Conservation (phyloP, 2,329 filamentous ascomycete genomes). For the Aspergillus sp. region DNA sequence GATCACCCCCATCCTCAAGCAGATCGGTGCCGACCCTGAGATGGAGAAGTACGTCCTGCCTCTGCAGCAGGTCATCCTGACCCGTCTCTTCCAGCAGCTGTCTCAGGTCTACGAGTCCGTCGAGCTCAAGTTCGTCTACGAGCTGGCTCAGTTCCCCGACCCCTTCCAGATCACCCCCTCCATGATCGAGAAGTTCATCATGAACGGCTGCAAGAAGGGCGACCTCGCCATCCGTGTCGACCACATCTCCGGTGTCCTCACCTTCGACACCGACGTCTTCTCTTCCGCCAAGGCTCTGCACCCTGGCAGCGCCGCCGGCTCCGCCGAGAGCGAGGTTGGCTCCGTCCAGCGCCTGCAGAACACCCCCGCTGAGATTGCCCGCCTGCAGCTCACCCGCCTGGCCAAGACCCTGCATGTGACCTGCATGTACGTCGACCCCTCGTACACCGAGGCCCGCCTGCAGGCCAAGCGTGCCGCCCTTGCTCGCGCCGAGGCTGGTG, state of each 20-base stretch:
- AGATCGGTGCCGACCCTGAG: constrained; percentile 91
- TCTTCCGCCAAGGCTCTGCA: constrained; percentile 92
- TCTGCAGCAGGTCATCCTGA: constrained; percentile 97
- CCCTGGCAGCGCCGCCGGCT: constrained; percentile 78
- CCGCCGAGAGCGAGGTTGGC: constrained; percentile 79
- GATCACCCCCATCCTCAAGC: constrained; percentile 90
- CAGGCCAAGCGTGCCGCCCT: constrained; percentile 79
- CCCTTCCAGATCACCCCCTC: constrained; percentile 88
- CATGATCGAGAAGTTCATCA: constrained; percentile 99
- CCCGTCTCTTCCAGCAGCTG: constrained; percentile 96
- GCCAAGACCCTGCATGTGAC: constrained; percentile 90
- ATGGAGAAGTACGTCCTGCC: constrained; percentile 97
- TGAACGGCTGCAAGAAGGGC: constrained; percentile 99
- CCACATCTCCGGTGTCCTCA: constrained; percentile 90
- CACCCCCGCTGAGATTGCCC: constrained; percentile 96
- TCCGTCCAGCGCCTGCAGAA: constrained; percentile 94
- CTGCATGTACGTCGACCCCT: constrained; percentile 92
- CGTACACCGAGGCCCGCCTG: constrained; percentile 78
- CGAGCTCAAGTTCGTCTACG: constrained; percentile 88
- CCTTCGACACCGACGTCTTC: constrained; percentile 98
- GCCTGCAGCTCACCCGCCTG: constrained; percentile 87
- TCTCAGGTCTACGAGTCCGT: constrained; percentile 99
- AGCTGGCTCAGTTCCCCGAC: constrained; percentile 92
- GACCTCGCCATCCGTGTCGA: constrained; percentile 95
- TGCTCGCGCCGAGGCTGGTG: constrained; percentile 78